Conservation (phyloP, 257 asterid species). For the Plectranthus barbatus region DNA sequence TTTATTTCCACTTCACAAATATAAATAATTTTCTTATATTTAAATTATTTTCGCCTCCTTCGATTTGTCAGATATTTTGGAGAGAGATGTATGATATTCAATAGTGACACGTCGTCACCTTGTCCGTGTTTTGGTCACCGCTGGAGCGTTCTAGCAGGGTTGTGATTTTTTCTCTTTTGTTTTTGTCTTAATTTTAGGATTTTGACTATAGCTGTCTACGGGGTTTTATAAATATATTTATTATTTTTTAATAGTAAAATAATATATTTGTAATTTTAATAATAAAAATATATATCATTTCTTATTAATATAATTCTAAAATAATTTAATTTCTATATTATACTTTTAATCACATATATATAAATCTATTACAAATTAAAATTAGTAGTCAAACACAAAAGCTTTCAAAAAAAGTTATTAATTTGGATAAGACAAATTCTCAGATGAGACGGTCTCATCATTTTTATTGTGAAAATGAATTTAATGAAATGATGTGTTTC, state of each 20-base stretch:
- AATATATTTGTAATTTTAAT: too few species aligned
- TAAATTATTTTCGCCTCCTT: not conserved
- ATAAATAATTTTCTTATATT: not conserved
- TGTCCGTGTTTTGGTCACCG: constrained; percentile 13
- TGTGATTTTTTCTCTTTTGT: not conserved
- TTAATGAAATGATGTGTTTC: too few species aligned
- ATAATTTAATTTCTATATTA: too few species aligned
- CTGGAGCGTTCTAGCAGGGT: not conserved
- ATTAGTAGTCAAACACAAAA: too few species aligned
- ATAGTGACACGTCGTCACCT: constrained; percentile 33
- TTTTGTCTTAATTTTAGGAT: constrained; percentile 12
- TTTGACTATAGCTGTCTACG: constrained; percentile 9
- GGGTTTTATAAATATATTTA: not conserved
- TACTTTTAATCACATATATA: too few species aligned
- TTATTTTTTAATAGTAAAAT: not conserved
- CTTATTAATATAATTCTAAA: too few species aligned
- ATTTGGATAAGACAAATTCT: too few species aligned
- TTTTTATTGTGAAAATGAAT: too few species aligned
- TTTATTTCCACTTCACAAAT: not conserved
- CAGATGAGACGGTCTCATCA: too few species aligned
- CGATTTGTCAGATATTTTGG: constrained; percentile 10
- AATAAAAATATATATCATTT: too few species aligned
- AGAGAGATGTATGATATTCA: constrained; percentile 16
- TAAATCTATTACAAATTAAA: too few species aligned
- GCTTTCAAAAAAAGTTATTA: too few species aligned